phyloP scores from a whole-genome alignment of 805 yeast species.

The Lipomyces orientalis region DNA sequence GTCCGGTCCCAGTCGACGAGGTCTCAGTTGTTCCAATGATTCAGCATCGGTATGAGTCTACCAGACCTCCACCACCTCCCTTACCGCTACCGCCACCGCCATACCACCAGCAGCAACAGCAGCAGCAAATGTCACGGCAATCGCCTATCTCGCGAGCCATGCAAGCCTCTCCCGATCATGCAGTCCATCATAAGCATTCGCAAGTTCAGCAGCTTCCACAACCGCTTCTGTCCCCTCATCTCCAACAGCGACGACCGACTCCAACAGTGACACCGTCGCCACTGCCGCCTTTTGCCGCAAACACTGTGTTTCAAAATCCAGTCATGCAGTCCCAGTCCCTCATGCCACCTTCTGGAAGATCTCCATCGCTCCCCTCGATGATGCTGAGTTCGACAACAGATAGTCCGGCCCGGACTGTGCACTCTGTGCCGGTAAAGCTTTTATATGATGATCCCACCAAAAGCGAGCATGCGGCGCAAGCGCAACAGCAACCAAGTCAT shows the following conservation, averaged over 20 bases:
- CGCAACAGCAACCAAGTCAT: not conserved
- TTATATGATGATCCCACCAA: slow-evolving; percentile 11
- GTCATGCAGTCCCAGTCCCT: not conserved
- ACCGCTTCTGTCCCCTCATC: slow-evolving; percentile 5
- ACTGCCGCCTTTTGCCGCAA: not conserved
- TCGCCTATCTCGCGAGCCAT: not conserved
- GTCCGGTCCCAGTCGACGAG: not conserved
- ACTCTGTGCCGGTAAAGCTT: slow-evolving; percentile 17
- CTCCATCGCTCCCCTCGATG: not conserved
- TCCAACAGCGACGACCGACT: not conserved
- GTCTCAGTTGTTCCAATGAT: not conserved
- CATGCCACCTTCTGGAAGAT: not conserved
- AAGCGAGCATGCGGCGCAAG: slow-evolving; percentile 1
- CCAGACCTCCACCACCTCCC: not conserved
- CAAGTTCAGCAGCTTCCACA: slow-evolving; percentile 11
- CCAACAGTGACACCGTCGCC: slow-evolving; percentile 7
- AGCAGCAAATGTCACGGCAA: slow-evolving; percentile 12
- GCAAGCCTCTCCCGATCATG: not conserved
- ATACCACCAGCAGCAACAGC: slow-evolving; percentile 7
- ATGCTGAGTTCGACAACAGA: not conserved
- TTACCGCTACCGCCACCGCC: not conserved
- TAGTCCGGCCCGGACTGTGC: not conserved
- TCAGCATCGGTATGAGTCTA: not conserved
- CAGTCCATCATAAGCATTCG: not conserved
- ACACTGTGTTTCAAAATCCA: not conserved